These are phyloP conservation scores for Dendrobium catenatum DNA, from an alignment of 106 monocot genomes.

Conservation along the genomic window DNA sequence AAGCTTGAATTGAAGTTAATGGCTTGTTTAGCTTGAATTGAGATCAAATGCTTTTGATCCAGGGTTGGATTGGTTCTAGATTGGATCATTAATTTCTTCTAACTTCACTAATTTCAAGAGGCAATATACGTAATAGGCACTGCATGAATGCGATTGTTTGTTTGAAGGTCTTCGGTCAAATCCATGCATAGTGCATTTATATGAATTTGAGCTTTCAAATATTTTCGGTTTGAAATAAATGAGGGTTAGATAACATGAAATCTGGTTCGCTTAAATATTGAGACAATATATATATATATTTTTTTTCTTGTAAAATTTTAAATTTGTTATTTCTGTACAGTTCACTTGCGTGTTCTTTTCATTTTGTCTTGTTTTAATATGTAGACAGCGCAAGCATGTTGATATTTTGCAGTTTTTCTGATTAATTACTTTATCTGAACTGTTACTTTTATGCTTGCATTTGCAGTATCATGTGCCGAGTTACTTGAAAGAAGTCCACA, in stretches of 20 bases:
- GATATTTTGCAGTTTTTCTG: not conserved
- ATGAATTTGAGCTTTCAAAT: not conserved
- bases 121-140: no score
- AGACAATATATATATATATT: not conserved
- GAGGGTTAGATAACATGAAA: not conserved
- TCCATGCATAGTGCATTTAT: not conserved
- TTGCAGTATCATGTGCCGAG: slow-evolving; percentile 67
- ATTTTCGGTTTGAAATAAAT: slow-evolving; percentile 1
- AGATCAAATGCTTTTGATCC: no score
- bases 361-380: not conserved
- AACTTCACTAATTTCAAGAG: no score
- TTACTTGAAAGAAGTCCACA: slow-evolving; percentile 26
- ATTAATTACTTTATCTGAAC: not conserved
- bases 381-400: not conserved
- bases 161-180: not conserved
- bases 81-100: no score
- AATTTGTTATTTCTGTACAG: not conserved
- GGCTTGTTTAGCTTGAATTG: no score
- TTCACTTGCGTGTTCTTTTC: not conserved
- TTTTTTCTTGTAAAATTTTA: not conserved
- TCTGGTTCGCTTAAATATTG: not conserved
- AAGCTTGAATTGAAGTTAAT: no score
- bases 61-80: no score
- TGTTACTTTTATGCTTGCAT: not conserved
- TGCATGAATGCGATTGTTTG: not conserved